phyloP scores from a whole-genome alignment of 352 stramenopile genomes.

The Globisporangium heterothallicum region DNA sequence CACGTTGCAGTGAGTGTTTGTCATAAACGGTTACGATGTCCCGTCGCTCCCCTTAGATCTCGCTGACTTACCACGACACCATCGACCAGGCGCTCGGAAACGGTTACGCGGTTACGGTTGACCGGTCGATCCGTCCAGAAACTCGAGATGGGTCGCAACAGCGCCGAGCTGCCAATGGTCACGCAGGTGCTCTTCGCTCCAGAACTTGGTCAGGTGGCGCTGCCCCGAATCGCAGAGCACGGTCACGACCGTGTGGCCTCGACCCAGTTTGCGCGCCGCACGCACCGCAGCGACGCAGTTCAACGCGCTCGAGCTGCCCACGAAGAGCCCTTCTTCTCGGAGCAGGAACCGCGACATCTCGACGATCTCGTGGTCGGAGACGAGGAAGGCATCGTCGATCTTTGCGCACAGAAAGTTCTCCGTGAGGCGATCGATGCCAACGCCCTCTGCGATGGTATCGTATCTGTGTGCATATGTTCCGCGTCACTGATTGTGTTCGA shows the following conservation, averaged over 20 bases:
- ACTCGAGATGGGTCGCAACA: slow-evolving; percentile 53
- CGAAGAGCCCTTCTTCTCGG: slow-evolving; percentile 94
- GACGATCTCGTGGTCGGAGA: slow-evolving; percentile 94
- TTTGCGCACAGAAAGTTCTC: slow-evolving; percentile 92
- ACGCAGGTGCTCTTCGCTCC: slow-evolving; percentile 71
- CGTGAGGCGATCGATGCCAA: slow-evolving; percentile 97
- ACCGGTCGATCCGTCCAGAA: slow-evolving; percentile 59
- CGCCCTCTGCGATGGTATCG: slow-evolving; percentile 97
- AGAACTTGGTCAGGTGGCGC: slow-evolving; percentile 88
- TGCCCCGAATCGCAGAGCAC: slow-evolving; percentile 88
- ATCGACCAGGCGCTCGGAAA: too few species aligned
- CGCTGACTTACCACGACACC: too few species aligned
- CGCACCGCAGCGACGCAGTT: slow-evolving; percentile 84
- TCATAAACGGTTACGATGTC: not conserved
- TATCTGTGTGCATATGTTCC: slow-evolving; percentile 77
- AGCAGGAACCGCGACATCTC: slow-evolving; percentile 97
- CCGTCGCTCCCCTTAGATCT: too few species aligned
- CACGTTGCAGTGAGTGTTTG: not conserved
- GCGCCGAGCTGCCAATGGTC: slow-evolving; percentile 62
- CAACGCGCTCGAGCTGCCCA: slow-evolving; percentile 85
- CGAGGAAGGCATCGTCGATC: slow-evolving; percentile 85
- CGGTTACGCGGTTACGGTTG: slow-evolving; percentile 37
- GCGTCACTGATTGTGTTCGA: too few species aligned
- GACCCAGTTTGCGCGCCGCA: slow-evolving; percentile 63
- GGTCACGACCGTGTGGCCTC: slow-evolving; percentile 81